phyloP scores from a whole-genome alignment of 2,329 filamentous ascomycete species.

The Neurospora sp. region DNA sequence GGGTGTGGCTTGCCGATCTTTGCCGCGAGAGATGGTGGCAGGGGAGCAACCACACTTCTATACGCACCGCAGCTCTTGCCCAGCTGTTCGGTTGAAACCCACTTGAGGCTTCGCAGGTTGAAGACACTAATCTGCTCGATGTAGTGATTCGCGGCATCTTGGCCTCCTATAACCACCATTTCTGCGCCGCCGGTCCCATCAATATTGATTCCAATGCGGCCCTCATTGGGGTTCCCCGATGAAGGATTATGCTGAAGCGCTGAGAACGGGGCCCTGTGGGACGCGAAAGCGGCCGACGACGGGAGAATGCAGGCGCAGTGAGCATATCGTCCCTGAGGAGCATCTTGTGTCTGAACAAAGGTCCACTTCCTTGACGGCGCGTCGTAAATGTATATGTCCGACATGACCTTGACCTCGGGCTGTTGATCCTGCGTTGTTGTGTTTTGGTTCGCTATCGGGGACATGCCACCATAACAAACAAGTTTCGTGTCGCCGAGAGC shows the following conservation, averaged over 20 bases:
- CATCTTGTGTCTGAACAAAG: conserved; percentile 67
- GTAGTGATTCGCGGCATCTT: conserved; percentile 96
- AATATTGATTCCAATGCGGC: conserved; percentile 76
- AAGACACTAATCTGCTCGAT: conserved; percentile 99
- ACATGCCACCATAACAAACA: conserved; percentile 98
- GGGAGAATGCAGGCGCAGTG: conserved; percentile 91
- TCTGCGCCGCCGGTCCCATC: conserved; percentile 89
- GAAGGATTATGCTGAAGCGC: conserved; percentile 85
- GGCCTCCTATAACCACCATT: conserved; percentile 94
- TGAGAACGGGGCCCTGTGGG: conserved; percentile 71
- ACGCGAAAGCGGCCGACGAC: conserved; percentile 79
- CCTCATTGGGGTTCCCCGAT: conserved; percentile 74
- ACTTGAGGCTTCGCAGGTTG: conserved; percentile 88
- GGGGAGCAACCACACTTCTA: conserved; percentile 82
- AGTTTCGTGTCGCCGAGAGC: conserved; percentile 88
- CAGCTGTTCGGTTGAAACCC: conserved; percentile 80
- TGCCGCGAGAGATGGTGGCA: conserved; percentile 55
- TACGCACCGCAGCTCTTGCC: conserved; percentile 95
- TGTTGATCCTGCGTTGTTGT: conserved; percentile 52
- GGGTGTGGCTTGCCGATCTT: conserved; percentile 55
- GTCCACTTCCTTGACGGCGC: conserved; percentile 77
- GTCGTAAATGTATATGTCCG: conserved; percentile 93
- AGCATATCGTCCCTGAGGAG: conserved; percentile 89
- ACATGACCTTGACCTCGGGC: conserved; percentile 92
- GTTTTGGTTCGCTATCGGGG: conserved; percentile 52